Base-by-base conservation (phyloP, 1,139 yeast genomes). In the Candida dubliniensis region DNA sequence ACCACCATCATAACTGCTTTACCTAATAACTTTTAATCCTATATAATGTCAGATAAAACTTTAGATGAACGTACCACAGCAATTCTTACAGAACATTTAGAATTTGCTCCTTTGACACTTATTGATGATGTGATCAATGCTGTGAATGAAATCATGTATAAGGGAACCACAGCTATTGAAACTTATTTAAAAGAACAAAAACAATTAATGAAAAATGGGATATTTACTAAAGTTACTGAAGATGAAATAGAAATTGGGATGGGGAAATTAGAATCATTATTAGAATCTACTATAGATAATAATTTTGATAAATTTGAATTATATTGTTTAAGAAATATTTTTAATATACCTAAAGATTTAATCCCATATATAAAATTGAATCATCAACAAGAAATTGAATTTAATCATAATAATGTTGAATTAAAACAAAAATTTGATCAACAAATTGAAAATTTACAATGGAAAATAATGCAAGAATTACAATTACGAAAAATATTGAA, bases 91-190 rank as follows among this genome's bases (percentile, higher is more conserved):
- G 97, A 90, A 61, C 96, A 89, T 59, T 68, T 91, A 38, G 96
- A 89, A 29, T 88, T 80, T 58, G 88, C 95, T 8, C 96, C 97
- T 0, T 76, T 90, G n/a, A 81, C 93, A 1, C 69, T 90, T 24
- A 78, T 91, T 7, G 97, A 91, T 58, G 96, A 90, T 58, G 84
- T 91, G 14, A 88, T 91, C 56, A 90, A 90, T 63, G 88, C 91
- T 1, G 95, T 88, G 24, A 90, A 91, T 57, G 90, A 83, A 46
- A 80, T 89, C 31, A 77, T 90, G 79, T 87, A 87, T 65, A 84
- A 85, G 55, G 87, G 96, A 56, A 84, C 93, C 0, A 79, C 78
- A 43, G 96, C 90, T 2, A 76, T 90, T 69, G 96, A 89, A 59
- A 74, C 75, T 37, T 86, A 84, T 53, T 65, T 90, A 25, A 56